These are phyloP conservation scores for Trichophaea hybrida DNA, from an alignment of 2,329 filamentous ascomycete species.

Conservation along the genomic window DNA sequence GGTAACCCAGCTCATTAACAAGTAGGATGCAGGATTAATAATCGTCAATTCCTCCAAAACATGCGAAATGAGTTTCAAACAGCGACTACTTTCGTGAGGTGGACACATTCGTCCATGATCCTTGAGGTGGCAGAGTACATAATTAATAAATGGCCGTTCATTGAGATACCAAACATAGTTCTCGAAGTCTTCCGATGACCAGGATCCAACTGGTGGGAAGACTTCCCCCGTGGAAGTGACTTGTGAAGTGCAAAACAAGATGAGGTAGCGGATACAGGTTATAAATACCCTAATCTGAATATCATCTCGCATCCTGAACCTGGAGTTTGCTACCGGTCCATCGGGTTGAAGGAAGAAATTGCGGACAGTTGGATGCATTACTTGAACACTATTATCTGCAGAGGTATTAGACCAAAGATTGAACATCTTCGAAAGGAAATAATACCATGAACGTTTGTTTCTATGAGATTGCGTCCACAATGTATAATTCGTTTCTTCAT, in stretches of 20 bases:
- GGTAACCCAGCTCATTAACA: background rate
- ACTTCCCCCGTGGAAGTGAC: background rate
- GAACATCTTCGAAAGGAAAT: no score
- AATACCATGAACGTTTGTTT: background rate
- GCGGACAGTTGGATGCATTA: conserved; percentile 5
- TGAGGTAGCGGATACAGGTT: background rate
- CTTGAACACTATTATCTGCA: background rate
- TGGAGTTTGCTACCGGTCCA: background rate
- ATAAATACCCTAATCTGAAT: background rate
- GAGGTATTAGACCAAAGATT: background rate
- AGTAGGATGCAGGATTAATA: background rate
- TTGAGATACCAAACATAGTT: background rate
- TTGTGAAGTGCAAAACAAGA: background rate
- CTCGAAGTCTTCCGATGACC: background rate
- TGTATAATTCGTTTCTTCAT: background rate
- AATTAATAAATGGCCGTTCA: background rate
- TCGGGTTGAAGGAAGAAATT: background rate
- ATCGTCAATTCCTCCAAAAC: background rate
- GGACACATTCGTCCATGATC: no score
- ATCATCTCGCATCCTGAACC: background rate
- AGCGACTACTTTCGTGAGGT: background rate
- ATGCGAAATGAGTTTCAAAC: background rate
- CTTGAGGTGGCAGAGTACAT: background rate
- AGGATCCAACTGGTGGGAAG: background rate
- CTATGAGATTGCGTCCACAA: background rate